These are phyloP conservation scores for Pyrus hybrid DNA, from an alignment of 331 rosid genomes.

Conservation along the genomic window DNA sequence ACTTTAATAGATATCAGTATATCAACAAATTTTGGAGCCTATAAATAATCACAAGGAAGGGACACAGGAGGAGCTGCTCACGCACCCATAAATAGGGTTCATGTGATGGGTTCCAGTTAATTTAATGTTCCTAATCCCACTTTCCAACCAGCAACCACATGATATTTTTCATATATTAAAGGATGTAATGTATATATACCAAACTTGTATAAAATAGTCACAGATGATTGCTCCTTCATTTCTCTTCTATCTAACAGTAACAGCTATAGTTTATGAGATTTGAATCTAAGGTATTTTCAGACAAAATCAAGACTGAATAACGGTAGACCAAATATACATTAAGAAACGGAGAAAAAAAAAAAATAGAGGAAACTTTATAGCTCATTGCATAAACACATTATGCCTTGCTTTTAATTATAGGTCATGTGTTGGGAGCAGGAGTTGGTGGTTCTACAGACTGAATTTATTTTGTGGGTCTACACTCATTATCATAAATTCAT, in stretches of 20 bases:
- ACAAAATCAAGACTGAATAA: background rate
- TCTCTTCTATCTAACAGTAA: background rate
- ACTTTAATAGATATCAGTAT: background rate
- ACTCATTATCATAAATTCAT: conserved; percentile 26
- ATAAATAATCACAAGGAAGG: background rate
- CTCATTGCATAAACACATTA: background rate
- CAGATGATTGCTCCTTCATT: background rate
- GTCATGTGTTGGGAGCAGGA: conserved; percentile 11
- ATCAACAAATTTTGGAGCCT: background rate
- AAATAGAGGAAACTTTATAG: background rate
- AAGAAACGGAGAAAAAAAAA: background rate
- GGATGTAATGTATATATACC: background rate
- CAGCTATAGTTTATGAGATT: too few relatives aligned
- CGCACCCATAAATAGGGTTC: background rate
- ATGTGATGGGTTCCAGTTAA: background rate
- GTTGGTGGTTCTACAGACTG: conserved; percentile 15
- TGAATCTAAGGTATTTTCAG: background rate
- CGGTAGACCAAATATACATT: background rate
- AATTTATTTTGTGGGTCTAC: conserved; percentile 40
- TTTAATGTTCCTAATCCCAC: background rate
- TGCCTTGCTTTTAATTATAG: conserved; percentile 22
- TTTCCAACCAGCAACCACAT: conserved; percentile 19
- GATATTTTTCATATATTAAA: background rate
- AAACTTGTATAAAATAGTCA: conserved; percentile 11
- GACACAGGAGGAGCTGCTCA: background rate